A percentile compares a stretch with the other conserved stretches of the same genome.
These are phyloP conservation scores for Fagopyrum homotropicum DNA, from an alignment of 148 eudicot species.

Conservation along the genomic window DNA sequence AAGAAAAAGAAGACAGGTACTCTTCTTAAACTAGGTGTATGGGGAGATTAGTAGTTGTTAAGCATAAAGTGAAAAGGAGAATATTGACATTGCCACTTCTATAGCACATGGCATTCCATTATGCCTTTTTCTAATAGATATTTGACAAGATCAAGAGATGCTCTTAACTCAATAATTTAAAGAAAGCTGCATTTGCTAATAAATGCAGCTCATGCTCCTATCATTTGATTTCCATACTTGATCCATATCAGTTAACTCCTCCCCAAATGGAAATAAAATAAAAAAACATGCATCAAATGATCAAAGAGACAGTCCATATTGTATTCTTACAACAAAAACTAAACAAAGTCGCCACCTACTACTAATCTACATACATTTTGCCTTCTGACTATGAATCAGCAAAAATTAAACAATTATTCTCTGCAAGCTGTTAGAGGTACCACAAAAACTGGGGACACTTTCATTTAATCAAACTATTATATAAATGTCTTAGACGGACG, in stretches of 20 bases:
- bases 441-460: neutral
- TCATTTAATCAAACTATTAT: neutral
- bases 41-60: neutral
- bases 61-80: neutral
- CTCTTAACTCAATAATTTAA: neutral
- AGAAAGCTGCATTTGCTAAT: neutral
- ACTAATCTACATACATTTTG: neutral
- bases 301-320: neutral
- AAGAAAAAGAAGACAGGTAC: neutral
- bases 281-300: neutral
- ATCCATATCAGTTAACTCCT: neutral
- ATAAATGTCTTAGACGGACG: neutral
- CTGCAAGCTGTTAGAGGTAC: neutral
- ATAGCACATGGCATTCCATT: neutral
- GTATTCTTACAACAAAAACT: neutral
- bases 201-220: neutral
- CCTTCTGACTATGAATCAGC: neutral
- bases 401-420: neutral
- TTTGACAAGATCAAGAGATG: constrained; percentile 9
- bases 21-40: neutral
- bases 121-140: neutral
- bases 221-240: neutral
- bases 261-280: neutral
- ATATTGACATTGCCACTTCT: constrained; percentile 2
- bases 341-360: neutral